Evolutionary conservation across 768 basidiomycete species (phyloP), one percentile per base, ranked within the genome.

Genomic region (Lactarius hengduanensis): DNA sequence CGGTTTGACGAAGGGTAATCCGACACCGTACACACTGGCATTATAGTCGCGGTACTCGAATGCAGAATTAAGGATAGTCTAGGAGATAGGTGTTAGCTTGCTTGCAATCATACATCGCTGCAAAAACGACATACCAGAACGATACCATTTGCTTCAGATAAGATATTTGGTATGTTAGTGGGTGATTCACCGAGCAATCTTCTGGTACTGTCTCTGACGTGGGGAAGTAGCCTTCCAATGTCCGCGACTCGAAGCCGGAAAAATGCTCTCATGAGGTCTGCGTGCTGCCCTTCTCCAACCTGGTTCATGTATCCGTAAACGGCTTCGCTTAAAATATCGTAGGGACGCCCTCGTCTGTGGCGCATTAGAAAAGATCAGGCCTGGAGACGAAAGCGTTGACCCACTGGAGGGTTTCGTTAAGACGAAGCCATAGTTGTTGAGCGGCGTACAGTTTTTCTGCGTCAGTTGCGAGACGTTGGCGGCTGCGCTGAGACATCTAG

Each of bases 371-470:
- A 40, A 20, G 41, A 55, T 18, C 13, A 36, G 11, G 54, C 55
- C n/a, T 59, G 8, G 18, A 22, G 15, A 10, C 43, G 41, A 18
- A 26, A 43, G 53, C 20, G 2, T 47, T 28, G 4, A 76, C 86
- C 61, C 72, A 90, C 90, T 81, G 79, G 34, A 92, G 78, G 34
- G 84, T 78, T 50, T 88, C 85, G 69, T 91, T 91, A 72, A 92
- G 83, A 69, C 79, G 78, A n/a, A 84, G 66, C 96, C 96, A 97
- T 28, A 97, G 78, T 47, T 91, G 88, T 66, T 88, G 85, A 5
- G 85, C 87, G 2, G 92, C 90, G 68, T 88, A 88, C 20, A 96
- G 80, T 72, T 92, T 93, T 76, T 97, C 96, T 1, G 92, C 93
- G 72, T 97, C 91, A 22, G 82, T 84, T 43, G 87, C 88, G 20